These are phyloP conservation scores for Xerocomus brunneocitrinus DNA, from an alignment of 768 basidiomycete species.

Conservation along the genomic window DNA sequence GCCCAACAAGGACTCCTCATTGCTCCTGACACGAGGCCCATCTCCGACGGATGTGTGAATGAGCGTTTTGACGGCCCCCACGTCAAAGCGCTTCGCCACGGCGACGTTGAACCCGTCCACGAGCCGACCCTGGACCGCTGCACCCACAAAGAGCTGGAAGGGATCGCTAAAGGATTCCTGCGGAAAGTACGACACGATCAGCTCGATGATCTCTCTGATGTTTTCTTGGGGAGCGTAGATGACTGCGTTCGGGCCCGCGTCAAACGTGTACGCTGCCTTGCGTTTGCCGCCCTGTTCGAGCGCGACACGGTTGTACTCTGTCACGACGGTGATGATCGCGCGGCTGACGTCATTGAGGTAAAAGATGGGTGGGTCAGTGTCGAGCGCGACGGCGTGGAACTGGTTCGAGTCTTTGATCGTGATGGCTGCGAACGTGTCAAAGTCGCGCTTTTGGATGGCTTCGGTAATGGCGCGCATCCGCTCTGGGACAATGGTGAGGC, in stretches of 20 bases:
- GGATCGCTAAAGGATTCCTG: conserved; percentile 75
- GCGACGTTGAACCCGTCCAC: conserved; percentile 72
- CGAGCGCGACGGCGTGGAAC: conserved; percentile 97
- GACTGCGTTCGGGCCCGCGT: conserved; percentile 98
- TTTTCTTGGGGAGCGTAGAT: conserved; percentile 83
- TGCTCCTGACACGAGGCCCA: conserved; percentile 70
- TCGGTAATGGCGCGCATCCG: conserved; percentile 79
- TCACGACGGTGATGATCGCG: conserved; percentile 87
- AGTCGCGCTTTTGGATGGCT: conserved; percentile 78
- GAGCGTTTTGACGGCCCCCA: conserved; percentile 79
- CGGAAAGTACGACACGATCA: conserved; percentile 85
- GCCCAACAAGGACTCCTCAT: conserved; percentile 62
- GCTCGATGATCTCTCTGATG: conserved; percentile 69
- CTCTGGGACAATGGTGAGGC: conserved; percentile 85
- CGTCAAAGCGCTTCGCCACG: conserved; percentile 68
- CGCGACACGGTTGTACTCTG: conserved; percentile 86
- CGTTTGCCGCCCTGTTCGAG: conserved; percentile 51
- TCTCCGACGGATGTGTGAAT: conserved; percentile 94
- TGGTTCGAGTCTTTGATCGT: conserved; percentile 99
- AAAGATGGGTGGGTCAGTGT: conserved; percentile 97
- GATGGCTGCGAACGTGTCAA: conserved; percentile 82
- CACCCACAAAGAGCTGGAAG: conserved; percentile 53
- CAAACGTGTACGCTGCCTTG: conserved; percentile 97
- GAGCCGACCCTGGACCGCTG: conserved; percentile 44
- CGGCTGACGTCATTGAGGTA: conserved; percentile 98